Conservation (phyloP, 768 basidiomycete genomes). For the Leccinum subgranulosum region DNA sequence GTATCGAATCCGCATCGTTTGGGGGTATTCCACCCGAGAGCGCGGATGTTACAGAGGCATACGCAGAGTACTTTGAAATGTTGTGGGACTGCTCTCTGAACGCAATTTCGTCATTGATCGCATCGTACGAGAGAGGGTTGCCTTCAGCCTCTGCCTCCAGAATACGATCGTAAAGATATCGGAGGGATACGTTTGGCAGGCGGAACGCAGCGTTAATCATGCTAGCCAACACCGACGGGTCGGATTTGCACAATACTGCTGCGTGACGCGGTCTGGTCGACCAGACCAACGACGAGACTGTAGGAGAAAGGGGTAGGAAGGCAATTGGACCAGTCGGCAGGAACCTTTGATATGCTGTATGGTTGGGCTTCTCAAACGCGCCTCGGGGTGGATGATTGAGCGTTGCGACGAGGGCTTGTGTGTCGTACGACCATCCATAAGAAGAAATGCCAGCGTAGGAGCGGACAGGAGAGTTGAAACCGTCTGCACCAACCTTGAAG, state of each 20-base stretch:
- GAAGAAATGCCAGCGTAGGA: constrained; percentile 80
- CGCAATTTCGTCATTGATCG: constrained; percentile 58
- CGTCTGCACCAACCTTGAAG: constrained; percentile 87
- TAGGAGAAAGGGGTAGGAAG: constrained; percentile 83
- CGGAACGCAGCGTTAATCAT: constrained; percentile 94
- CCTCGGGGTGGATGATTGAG: constrained; percentile 69
- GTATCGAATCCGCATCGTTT: constrained; percentile 57
- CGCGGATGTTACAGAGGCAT: constrained; percentile 44
- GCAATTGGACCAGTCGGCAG: constrained; percentile 94
- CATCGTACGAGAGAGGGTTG: constrained; percentile 42
- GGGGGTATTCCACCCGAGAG: constrained; percentile 53
- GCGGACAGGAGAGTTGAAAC: constrained; percentile 91
- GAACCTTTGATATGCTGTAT: constrained; percentile 90
- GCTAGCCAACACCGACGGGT: constrained; percentile 55
- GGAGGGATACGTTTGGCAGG: constrained; percentile 69
- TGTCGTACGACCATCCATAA: constrained; percentile 89
- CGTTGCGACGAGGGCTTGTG: constrained; percentile 88
- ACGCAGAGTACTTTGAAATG: constrained; percentile 61
- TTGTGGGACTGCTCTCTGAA: constrained; percentile 74
- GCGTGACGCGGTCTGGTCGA: constrained; percentile 80
- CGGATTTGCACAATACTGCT: constrained; percentile 61
- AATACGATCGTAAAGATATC: constrained; percentile 61
- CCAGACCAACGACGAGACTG: constrained; percentile 89
- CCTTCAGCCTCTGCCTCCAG: constrained; percentile 50
- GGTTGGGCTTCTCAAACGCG: constrained; percentile 61